A percentile compares a stretch with the other conserved stretches of the same genome.
phyloP scores from a whole-genome alignment of 2,329 filamentous ascomycete genomes.

The Ceratocystis diversiconidia region DNA sequence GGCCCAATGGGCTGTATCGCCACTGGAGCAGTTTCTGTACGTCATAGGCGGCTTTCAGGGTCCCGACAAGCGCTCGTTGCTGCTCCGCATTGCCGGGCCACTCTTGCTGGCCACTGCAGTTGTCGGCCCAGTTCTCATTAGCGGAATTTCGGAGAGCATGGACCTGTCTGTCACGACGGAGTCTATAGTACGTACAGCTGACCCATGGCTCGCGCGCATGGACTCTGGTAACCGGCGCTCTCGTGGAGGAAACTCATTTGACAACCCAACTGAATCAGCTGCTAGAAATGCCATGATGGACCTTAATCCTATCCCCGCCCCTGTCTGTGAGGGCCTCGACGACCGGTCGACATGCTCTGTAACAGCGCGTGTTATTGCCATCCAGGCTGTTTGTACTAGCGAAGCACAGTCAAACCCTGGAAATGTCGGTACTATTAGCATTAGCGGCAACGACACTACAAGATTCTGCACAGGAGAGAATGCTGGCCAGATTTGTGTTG shows the following conservation, averaged over 20 bases:
- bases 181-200: neutral
- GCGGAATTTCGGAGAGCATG: neutral
- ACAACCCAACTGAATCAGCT: neutral
- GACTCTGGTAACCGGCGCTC: neutral
- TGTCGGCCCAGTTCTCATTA: neutral
- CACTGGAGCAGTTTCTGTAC: neutral
- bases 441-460: neutral
- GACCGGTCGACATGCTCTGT: neutral
- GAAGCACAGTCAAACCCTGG: neutral
- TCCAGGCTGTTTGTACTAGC: neutral
- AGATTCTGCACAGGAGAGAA: neutral
- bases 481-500: neutral
- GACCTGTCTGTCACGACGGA: neutral
- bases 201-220: neutral
- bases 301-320: neutral
- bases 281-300: neutral
- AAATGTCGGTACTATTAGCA: neutral
- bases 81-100: neutral
- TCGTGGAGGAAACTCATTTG: neutral
- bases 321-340: neutral
- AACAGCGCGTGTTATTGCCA: neutral
- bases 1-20: neutral
- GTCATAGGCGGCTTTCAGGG: neutral
- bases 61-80: neutral
- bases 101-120: neutral